Evolutionary conservation across 306 rosid genomes (phyloP).

Genomic region (Datisca glomerata): DNA sequence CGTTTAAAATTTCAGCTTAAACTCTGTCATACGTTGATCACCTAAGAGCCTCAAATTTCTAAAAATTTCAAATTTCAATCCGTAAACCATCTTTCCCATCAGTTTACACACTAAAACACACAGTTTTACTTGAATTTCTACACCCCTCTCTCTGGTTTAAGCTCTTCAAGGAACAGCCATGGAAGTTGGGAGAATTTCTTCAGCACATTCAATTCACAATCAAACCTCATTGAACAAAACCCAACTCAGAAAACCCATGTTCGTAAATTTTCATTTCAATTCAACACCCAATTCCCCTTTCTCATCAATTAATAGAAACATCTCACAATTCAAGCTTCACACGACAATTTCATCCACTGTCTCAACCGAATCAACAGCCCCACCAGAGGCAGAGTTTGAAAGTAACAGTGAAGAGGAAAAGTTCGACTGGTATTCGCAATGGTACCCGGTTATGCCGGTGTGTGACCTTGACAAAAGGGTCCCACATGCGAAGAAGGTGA

Average conservation of each 20-base stretch:
- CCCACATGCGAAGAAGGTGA: slow-evolving; percentile 66
- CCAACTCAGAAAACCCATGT: too few relatives aligned
- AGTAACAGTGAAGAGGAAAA: slow-evolving; percentile 16
- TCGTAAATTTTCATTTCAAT: too few relatives aligned
- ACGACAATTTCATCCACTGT: slow-evolving; percentile 35
- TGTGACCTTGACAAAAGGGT: slow-evolving; percentile 76
- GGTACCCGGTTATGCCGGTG: slow-evolving; percentile 88
- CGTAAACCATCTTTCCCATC: too few relatives aligned
- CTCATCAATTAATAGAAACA: too few relatives aligned
- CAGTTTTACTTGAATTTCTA: too few relatives aligned
- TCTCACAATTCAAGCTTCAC: neutral
- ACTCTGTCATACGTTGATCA: too few relatives aligned
- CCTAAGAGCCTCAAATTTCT: too few relatives aligned
- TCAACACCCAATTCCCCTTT: neutral
- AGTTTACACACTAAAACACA: too few relatives aligned
- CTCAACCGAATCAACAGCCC: slow-evolving; percentile 24
- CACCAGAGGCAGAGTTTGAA: slow-evolving; percentile 5
- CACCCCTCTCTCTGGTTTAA: neutral
- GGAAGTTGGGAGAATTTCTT: slow-evolving; percentile 8
- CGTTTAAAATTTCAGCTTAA: neutral
- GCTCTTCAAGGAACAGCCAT: neutral
- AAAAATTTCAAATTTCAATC: too few relatives aligned
- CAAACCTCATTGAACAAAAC: too few relatives aligned
- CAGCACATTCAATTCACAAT: neutral
- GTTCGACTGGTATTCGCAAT: slow-evolving; percentile 76